Percentiles rank a stretch among this genome's conserved stretches.
These are phyloP conservation scores for Podospora australis DNA, from an alignment of 495 filamentous ascomycete genomes.

Conservation along the genomic window DNA sequence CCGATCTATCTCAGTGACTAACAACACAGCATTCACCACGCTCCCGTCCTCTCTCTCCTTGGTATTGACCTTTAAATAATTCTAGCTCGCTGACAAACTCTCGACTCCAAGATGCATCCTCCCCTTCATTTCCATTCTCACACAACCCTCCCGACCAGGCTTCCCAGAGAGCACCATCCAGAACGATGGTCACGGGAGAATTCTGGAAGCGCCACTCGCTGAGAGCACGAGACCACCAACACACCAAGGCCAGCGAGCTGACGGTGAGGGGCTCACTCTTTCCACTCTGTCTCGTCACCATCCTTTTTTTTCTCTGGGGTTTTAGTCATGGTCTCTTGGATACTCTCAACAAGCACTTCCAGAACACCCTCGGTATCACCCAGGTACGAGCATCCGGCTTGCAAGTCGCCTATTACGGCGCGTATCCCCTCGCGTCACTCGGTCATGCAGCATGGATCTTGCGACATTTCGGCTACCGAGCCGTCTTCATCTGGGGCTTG, in stretches of 20 bases:
- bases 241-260: slow-evolving; percentile 50
- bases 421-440: slow-evolving; percentile 50
- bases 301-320: slow-evolving; percentile 83
- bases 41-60: too few species aligned
- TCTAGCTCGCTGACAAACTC: too few species aligned
- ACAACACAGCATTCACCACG: too few species aligned
- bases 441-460: slow-evolving; percentile 54
- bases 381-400: slow-evolving; percentile 29
- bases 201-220: slow-evolving; percentile 30
- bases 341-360: slow-evolving; percentile 27
- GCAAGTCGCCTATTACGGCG: slow-evolving; percentile 35
- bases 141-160: too few species aligned
- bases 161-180: too few species aligned
- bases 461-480: slow-evolving; percentile 56
- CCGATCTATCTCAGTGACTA: too few species aligned
- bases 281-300: slow-evolving; percentile 56
- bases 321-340: slow-evolving; percentile 71
- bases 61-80: too few species aligned
- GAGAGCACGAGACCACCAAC: slow-evolving; percentile 38
- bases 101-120: too few species aligned
- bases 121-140: too few species aligned
- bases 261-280: slow-evolving; percentile 49
- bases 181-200: not conserved
- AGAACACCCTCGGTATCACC: slow-evolving; percentile 37
- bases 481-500: slow-evolving; percentile 48